Base-by-base conservation (phyloP, 208 protist species). In the Acanthamoeba triangularis region DNA sequence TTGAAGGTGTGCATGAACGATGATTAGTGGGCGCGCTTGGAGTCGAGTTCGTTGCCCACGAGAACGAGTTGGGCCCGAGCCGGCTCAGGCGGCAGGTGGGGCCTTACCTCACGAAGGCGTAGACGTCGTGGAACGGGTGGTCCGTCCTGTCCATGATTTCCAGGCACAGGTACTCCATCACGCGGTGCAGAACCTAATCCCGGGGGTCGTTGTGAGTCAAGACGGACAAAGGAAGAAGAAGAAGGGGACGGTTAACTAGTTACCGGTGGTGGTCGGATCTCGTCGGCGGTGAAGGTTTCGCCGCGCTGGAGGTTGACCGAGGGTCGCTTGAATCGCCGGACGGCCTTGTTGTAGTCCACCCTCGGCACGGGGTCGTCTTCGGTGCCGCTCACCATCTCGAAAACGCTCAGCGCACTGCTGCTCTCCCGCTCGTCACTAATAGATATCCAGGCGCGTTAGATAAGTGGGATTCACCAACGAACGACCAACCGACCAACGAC, bases 331-430 rank as follows among this genome's bases (percentile, higher is more conserved):
- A 63, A 93, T 59, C 47, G 25, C 23, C 65, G 16, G 54, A 93
- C 63, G 41, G 88, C 67, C 30, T 78, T 93, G 33, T 23, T 30
- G n/a, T 54, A 59, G 88, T 93, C 88, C 8, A 78, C 88, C 67
- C 47, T 20, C 20, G 88, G 88, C 10, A 80, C 35, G 44, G 59
- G 6, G 33, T 78, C 28, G 23, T 93, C 30, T 54, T 74, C 88
- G n/a, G 88, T 93, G 63, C 88, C 88, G n/a, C n/a, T 35, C 13
- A 80, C 88, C 88, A 93, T 93, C 88, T 93, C 88, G 37, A 93
- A 93, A 28, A 80, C 28, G 67, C 67, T 69, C 18, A 93, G 67
- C n/a, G 37, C 88, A n/a, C 35, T 93, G 35, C 88, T 80, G 23
- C 54, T 56, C 44, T 93, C 88, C 33, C 88, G 56, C 63, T 93